Conservation (phyloP, 2,329 filamentous ascomycete genomes). For the Monilinia fructigena region DNA sequence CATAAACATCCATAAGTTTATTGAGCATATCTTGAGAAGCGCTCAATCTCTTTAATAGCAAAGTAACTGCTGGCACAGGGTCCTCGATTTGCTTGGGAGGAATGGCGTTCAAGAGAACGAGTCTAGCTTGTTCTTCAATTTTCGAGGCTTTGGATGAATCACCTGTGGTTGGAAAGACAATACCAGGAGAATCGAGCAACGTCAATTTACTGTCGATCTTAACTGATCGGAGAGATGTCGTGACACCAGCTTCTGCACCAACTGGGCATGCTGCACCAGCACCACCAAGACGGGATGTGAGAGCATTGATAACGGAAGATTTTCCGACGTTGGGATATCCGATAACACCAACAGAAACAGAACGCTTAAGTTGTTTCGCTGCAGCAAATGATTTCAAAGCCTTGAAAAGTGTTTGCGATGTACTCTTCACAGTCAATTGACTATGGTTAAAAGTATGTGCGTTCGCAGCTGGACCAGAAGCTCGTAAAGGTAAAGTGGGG, state of each 20-base stretch:
- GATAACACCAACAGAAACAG: slow-evolving; percentile 88
- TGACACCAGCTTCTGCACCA: slow-evolving; percentile 89
- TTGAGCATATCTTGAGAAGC: slow-evolving; percentile 69
- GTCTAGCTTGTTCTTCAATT: slow-evolving; percentile 74
- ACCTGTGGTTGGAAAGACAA: slow-evolving; percentile 79
- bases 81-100: slow-evolving; percentile 94
- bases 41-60: slow-evolving; percentile 80
- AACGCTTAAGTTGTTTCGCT: slow-evolving; percentile 79
- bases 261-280: slow-evolving; percentile 75
- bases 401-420: slow-evolving; percentile 79
- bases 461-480: slow-evolving; percentile 77
- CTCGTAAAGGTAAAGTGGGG: slow-evolving; percentile 85
- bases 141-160: slow-evolving; percentile 54
- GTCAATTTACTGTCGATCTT: slow-evolving; percentile 95
- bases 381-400: slow-evolving; percentile 87
- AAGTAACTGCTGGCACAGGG: slow-evolving; percentile 78
- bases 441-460: slow-evolving; percentile 91
- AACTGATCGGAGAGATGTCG: slow-evolving; percentile 81
- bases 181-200: slow-evolving; percentile 89
- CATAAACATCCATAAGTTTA: slow-evolving; percentile 81
- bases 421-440: slow-evolving; percentile 81
- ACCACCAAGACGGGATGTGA: slow-evolving; percentile 72
- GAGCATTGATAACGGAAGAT: slow-evolving; percentile 92
- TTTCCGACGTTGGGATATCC: slow-evolving; percentile 97
- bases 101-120: slow-evolving; percentile 86